Evolutionary conservation across 345 rosid species (phyloP).

Genomic region (Citrus australasica): DNA sequence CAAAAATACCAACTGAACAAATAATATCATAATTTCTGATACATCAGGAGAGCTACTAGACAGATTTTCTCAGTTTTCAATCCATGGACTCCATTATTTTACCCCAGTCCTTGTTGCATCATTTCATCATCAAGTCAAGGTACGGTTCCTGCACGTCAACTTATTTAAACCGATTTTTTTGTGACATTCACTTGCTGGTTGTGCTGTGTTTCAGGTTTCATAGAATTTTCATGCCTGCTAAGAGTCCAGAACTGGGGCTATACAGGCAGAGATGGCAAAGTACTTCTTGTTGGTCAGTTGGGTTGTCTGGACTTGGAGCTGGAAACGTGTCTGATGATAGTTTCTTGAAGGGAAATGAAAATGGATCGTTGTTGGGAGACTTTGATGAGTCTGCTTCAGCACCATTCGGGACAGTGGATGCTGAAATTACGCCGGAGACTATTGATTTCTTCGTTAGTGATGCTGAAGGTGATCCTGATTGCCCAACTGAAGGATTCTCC

Average conservation of each 20-base stretch:
- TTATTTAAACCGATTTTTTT: neutral
- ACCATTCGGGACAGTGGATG: constrained; percentile 44
- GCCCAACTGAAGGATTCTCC: constrained; percentile 73
- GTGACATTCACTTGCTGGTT: neutral
- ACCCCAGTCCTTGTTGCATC: constrained; percentile 13
- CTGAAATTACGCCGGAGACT: constrained; percentile 63
- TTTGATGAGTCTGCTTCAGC: constrained; percentile 34
- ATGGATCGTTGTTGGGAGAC: constrained; percentile 37
- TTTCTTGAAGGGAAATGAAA: constrained; percentile 30
- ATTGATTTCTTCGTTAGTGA: constrained; percentile 85
- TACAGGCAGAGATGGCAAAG: constrained; percentile 31
- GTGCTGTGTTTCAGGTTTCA: constrained; percentile 32
- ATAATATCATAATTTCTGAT: neutral
- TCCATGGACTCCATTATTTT: constrained; percentile 42
- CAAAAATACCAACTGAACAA: neutral
- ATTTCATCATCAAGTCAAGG: constrained; percentile 34
- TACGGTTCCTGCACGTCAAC: neutral
- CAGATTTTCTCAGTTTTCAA: neutral
- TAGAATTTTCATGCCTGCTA: constrained; percentile 24
- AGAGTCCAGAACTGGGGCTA: constrained; percentile 16
- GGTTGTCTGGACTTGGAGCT: constrained; percentile 32
- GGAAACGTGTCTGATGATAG: constrained; percentile 45
- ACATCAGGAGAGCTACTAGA: neutral
- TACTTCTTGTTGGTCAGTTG: constrained; percentile 32
- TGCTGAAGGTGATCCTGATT: constrained; percentile 87